Evolutionary conservation across 345 rosid genomes (phyloP).

Genomic region (Trapa incisa): DNA sequence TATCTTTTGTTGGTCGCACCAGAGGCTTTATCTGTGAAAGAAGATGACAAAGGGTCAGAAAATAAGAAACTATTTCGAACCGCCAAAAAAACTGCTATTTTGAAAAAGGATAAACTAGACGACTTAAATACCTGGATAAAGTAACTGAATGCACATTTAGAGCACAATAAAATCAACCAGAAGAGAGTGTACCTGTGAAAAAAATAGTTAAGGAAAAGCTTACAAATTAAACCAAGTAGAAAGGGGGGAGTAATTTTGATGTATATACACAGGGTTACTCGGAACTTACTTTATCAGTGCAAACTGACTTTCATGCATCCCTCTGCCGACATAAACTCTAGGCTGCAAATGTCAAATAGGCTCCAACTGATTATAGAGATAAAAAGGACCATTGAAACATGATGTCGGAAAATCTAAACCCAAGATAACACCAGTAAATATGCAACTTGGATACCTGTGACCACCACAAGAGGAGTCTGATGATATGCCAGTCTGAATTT

Average conservation of each 20-base stretch:
- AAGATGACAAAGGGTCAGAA: neutral
- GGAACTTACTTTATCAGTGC: conserved; percentile 70
- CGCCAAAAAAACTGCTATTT: too few relatives aligned
- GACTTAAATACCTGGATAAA: conserved; percentile 56
- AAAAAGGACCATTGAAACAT: neutral
- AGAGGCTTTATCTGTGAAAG: conserved; percentile 57
- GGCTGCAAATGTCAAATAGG: conserved; percentile 45
- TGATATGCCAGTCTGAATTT: conserved; percentile 85
- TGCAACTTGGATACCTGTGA: conserved; percentile 53
- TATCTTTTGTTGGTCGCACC: conserved; percentile 81
- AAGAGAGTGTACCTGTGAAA: conserved; percentile 69
- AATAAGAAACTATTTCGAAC: neutral
- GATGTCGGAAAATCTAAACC: neutral
- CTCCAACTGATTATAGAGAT: neutral
- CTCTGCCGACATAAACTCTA: conserved; percentile 86
- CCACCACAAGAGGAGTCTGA: conserved; percentile 95
- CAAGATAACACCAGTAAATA: neutral
- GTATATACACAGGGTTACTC: conserved; percentile 1
- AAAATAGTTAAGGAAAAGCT: neutral
- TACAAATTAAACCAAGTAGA: neutral
- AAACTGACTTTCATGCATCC: conserved; percentile 98
- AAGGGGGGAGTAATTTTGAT: neutral
- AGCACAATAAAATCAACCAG: conserved; percentile 66
- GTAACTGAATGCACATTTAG: conserved; percentile 65
- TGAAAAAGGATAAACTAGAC: neutral